phyloP scores from a whole-genome alignment of 1,139 yeast genomes.

The Blastobotrys elegans region DNA sequence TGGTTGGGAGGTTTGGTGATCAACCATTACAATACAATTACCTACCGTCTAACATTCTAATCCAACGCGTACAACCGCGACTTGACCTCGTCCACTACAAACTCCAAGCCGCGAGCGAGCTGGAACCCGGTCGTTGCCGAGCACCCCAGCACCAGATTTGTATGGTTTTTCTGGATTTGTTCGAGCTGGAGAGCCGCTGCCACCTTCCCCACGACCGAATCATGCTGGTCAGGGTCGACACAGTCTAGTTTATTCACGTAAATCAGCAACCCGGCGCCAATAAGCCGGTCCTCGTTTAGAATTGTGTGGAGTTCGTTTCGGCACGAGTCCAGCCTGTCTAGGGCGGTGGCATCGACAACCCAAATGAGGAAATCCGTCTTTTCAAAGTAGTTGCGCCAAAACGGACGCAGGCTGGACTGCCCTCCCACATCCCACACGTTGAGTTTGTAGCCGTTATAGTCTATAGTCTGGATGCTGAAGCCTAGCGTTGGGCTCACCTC shows the following conservation, averaged over 20 bases:
- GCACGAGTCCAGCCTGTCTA: conserved; percentile 61
- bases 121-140: conserved; percentile 59
- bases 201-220: conserved; percentile 23
- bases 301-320: conserved; percentile 58
- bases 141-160: conserved; percentile 38
- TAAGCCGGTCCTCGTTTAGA: conserved; percentile 59
- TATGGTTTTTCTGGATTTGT: conserved; percentile 47
- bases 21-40: too few species aligned
- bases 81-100: conserved; percentile 44
- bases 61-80: conserved; percentile 36
- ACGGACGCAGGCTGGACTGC: conserved; percentile 67
- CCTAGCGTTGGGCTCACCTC: conserved; percentile 60
- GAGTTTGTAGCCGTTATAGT: conserved; percentile 37
- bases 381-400: conserved; percentile 91
- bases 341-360: conserved; percentile 76
- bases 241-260: conserved; percentile 42
- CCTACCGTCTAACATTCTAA: conserved; percentile 12
- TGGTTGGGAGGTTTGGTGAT: too few species aligned
- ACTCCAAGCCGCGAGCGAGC: conserved; percentile 43
- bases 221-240: conserved; percentile 36
- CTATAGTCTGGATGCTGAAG: conserved; percentile 54
- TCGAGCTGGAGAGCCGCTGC: conserved; percentile 29
- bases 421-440: conserved; percentile 82
- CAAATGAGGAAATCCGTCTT: conserved; percentile 79
- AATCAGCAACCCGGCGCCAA: conserved; percentile 53